These are phyloP conservation scores for Eucalyptus guilfoylei DNA, from an alignment of 345 rosid genomes.

Conservation along the genomic window DNA sequence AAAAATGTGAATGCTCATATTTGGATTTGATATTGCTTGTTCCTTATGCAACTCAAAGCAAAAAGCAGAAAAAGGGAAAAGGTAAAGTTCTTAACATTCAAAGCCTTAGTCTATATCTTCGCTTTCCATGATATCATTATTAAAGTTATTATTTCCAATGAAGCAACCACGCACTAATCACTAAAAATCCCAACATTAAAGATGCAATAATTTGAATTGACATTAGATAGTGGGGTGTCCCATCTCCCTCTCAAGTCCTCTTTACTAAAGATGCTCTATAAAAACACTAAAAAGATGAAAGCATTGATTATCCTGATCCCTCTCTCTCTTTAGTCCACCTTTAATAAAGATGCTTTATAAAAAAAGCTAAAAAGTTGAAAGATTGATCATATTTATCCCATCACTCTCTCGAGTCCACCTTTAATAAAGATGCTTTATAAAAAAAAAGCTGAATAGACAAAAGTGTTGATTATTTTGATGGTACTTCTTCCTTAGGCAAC, in stretches of 20 bases:
- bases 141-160: not conserved
- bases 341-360: no score
- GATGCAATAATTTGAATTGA: not conserved
- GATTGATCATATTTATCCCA: no score
- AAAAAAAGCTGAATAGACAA: no score
- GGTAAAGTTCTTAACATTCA: not conserved
- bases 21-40: not conserved
- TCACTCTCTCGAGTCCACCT: no score
- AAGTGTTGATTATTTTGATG: no score
- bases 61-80: not conserved
- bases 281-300: not conserved
- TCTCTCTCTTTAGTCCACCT: not conserved
- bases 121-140: not conserved
- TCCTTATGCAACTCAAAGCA: not conserved
- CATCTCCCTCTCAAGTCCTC: not conserved
- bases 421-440: no score
- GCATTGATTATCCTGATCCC: not conserved
- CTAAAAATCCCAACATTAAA: not conserved
- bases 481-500: no score
- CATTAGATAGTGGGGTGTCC: not conserved
- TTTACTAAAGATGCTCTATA: not conserved
- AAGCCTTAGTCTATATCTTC: accelerated
- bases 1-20: not conserved
- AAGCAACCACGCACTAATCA: not conserved
- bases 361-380: no score